Evolutionary conservation across 2,329 filamentous ascomycete species (phyloP), one percentile per base, ranked within the genome.

Genomic region (Pestalotiopsis sp.): DNA sequence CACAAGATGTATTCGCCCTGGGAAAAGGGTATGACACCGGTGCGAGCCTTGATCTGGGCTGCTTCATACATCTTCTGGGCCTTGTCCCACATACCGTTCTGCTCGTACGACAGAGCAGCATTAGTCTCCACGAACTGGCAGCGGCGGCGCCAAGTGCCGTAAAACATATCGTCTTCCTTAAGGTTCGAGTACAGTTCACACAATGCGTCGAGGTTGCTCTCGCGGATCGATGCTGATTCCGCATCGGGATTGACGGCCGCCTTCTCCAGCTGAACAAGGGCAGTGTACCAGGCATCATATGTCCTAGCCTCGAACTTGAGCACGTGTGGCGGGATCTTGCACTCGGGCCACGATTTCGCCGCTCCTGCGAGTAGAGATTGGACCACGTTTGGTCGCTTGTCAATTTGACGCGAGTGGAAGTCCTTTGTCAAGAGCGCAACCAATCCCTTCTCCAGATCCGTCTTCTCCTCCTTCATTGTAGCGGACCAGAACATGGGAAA

Each of bases 21-120:
- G 1, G 95, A 97, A 80, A 98, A 98, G 0, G 96, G 95, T 70
- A 98, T 90, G n/a, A 95, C 93, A 65, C 95, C 96, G 0, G 95
- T 98, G 61, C 97, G 90, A 59, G 97, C 96, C 80, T 98, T 99
- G 79, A 99, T 94, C 80, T 99, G 97, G 0, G 97, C 96, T 68
- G 92, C 92, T 80, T 99, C 96, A 79, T 98, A 99, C 83, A 98
- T 92, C 76, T 93, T 93, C 82, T 99, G 97, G 1, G 97, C 95
- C 81, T 98, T 98, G 76, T 99, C 96, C 97, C 96, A 99, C 89
- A 98, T 97, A 62, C 96, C 96, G 75, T 97, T 97, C 78, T 99
- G 97, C 82, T 99, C 97, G 75, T 98, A 99, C 0, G 96, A 99
- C 7, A 99, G 85, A 1, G 95, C 96, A 14, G 96, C 94, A 77